These are phyloP conservation scores for Talaromyces rugulosus DNA, from an alignment of 2,329 filamentous ascomycete genomes.

Conservation along the genomic window DNA sequence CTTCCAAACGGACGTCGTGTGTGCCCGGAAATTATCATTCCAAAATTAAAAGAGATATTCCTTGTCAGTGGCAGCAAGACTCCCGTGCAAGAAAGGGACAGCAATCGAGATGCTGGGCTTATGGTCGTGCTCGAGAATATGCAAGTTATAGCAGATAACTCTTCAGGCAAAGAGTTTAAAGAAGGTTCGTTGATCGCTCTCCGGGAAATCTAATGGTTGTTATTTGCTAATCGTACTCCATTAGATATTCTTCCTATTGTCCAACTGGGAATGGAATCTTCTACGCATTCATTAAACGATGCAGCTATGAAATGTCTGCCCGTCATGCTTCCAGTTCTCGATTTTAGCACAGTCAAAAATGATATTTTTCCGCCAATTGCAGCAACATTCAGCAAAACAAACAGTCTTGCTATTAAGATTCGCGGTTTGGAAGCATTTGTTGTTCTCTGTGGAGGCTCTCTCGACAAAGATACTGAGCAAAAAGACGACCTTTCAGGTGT, in stretches of 20 bases:
- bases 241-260: constrained; percentile 84
- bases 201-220: no score
- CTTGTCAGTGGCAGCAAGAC: constrained; percentile 49
- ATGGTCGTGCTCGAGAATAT: constrained; percentile 90
- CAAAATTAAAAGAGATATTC: constrained; percentile 78
- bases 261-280: constrained; percentile 76
- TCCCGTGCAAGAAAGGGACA: constrained; percentile 65
- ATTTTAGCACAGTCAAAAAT: constrained; percentile 96
- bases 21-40: constrained; percentile 83
- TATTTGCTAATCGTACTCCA: constrained; percentile 17
- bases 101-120: constrained; percentile 78
- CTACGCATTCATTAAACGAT: constrained; percentile 85
- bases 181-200: constrained; percentile 58
- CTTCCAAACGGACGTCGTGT: constrained; percentile 72
- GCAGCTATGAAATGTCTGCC: constrained; percentile 75
- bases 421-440: constrained; percentile 85
- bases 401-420: constrained; percentile 90
- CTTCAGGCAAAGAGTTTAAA: constrained; percentile 87
- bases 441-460: constrained; percentile 76
- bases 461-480: constrained; percentile 42
- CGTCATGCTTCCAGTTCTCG: constrained; percentile 77
- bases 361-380: constrained; percentile 93
- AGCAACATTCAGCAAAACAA: constrained; percentile 85
- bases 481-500: constrained; percentile 75
- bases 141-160: constrained; percentile 70